Conservation (phyloP, 345 rosid species). For the Eucalyptus pauciflora region DNA sequence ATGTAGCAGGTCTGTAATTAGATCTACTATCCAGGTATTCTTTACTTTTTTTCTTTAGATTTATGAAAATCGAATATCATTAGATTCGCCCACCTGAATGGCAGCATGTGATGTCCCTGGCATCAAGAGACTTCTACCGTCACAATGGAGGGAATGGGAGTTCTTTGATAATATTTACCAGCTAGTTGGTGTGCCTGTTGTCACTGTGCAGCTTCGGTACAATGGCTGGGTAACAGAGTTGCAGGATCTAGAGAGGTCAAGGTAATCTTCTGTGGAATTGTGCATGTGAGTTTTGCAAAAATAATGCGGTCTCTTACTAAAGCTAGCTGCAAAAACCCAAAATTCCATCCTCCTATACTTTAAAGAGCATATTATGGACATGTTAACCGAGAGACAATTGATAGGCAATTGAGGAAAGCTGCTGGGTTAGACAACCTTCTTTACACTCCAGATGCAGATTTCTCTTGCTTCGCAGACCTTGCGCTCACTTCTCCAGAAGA, state of each 20-base stretch:
- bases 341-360: neutral
- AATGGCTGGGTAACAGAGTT: constrained; percentile 97
- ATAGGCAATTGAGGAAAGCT: constrained; percentile 76
- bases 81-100: neutral
- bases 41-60: neutral
- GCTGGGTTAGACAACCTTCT: constrained; percentile 87
- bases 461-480: constrained; percentile 94
- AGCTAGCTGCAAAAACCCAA: neutral
- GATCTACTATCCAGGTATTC: neutral
- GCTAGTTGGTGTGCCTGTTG: constrained; percentile 90
- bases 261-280: constrained; percentile 24
- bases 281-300: neutral
- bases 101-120: constrained; percentile 97
- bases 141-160: constrained; percentile 63
- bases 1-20: constrained; percentile 56
- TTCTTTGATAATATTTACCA: constrained; percentile 74
- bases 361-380: neutral
- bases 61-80: neutral
- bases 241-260: constrained; percentile 65
- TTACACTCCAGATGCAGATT: constrained; percentile 97
- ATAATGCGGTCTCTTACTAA: neutral
- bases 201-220: constrained; percentile 89
- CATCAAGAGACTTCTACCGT: constrained; percentile 84
- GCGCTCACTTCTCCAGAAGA: constrained; percentile 90
- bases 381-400: neutral